phyloP scores from a whole-genome alignment of 108 stramenopile genomes.

The Nannochloropsis gaditana region DNA sequence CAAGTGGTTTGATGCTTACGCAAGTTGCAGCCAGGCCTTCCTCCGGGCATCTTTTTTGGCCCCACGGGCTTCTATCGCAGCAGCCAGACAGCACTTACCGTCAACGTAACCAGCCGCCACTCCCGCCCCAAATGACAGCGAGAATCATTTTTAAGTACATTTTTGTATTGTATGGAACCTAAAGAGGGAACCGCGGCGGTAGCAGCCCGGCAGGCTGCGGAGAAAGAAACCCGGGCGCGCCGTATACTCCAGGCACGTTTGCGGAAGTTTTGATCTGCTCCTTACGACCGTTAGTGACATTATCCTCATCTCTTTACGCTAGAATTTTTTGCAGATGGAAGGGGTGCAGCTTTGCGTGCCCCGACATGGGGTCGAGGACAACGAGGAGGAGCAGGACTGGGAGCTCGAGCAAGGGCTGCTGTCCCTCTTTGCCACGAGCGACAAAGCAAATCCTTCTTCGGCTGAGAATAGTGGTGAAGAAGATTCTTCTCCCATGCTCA shows the following conservation, averaged over 20 bases:
- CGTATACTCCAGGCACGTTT: background rate
- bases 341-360: background rate
- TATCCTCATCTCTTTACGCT: background rate
- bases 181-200: background rate
- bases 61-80: no score
- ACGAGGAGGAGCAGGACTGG: background rate
- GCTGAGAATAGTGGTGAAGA: background rate
- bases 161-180: background rate
- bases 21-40: no score
- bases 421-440: background rate
- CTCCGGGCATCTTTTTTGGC: no score
- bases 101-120: no score
- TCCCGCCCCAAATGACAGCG: no score
- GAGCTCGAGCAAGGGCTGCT: conserved; percentile 6
- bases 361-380: background rate
- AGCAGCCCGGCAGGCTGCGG: background rate
- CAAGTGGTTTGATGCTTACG: no score
- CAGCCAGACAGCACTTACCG: no score
- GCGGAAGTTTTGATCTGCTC: background rate
- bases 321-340: background rate
- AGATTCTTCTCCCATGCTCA: background rate
- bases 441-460: background rate
- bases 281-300: background rate
- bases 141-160: no score
- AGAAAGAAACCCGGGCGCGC: background rate